Base-by-base conservation (phyloP, 2,329 filamentous ascomycete species). In the Pezizomycotina sp. region DNA sequence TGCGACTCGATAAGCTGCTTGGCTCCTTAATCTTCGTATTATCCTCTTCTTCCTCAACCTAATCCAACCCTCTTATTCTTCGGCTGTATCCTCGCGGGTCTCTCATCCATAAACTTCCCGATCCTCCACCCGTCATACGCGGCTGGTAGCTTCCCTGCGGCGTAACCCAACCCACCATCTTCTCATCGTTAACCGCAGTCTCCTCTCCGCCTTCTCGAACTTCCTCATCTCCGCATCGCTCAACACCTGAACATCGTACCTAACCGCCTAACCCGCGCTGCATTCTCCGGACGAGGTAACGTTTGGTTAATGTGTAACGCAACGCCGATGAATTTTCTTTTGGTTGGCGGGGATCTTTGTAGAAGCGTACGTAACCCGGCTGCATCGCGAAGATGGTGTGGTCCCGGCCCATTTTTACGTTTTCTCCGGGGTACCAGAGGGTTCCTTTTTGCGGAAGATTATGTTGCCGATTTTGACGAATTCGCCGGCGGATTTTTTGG, bases 381-480 rank as follows among this genome's bases (percentile, higher is more conserved):
- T 77, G 71, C 42, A 74, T 75, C 34, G 89, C 74, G 59, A 80
- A 92, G 56, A 98, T 91, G 32, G 86, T 95, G 64, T 95, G 89
- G 58, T 98, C 84, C 43, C 89, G 77, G 32, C 89, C 89, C 65
- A 95, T 86, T 52, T 75, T 79, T 58, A 79, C 81, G 61, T 98
- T 95, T 57, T 95, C 89, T 52, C 89, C 89, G 1, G 89, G 77
- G 57, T 77, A 86, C 89, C 89, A 98, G 53, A 75, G 71, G 3
- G 89, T 91, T 51, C 89, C 89, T 53, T 86, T 77, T 60, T 98
- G 56, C 82, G 83, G 70, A 89, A 98, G 61, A 98, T 79, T 60
- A 98, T 98, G 64, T 92, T 95, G 36, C 89, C 89, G 4, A 84
- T 78, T 40, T 92, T 77, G 22, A 98, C 89, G 58, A 77, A 92